Evolutionary conservation across 1,284 basidiomycete species (phyloP).

Genomic region (Trametes polyzona): DNA sequence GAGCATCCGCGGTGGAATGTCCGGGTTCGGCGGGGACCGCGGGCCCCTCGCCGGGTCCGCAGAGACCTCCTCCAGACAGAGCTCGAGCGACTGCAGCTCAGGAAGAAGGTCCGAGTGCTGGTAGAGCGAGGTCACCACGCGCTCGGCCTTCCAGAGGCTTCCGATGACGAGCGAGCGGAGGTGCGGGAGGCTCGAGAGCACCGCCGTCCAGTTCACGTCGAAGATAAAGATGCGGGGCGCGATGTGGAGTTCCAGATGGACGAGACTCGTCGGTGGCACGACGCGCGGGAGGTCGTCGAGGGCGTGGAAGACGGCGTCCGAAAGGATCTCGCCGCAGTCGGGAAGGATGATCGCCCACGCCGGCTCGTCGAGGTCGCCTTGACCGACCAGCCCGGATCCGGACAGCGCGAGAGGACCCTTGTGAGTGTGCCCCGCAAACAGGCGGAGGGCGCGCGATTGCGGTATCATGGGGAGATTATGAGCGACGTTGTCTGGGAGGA

Average conservation of each 20-base stretch:
- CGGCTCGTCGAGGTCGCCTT: background rate
- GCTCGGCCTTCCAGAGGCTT: constrained; percentile 2
- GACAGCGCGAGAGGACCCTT: background rate
- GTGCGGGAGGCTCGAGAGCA: constrained; percentile 50
- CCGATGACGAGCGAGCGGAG: background rate
- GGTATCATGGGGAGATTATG: background rate
- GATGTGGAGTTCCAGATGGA: constrained; percentile 5
- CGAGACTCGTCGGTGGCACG: background rate
- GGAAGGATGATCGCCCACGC: background rate
- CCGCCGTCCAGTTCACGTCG: constrained; percentile 71
- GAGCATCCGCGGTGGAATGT: background rate
- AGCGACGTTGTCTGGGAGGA: constrained; percentile 1
- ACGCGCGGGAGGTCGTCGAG: background rate
- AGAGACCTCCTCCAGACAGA: background rate
- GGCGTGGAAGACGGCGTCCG: background rate
- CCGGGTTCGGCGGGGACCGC: background rate
- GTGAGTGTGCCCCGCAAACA: constrained; percentile 1
- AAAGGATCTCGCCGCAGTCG: background rate
- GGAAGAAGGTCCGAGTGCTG: background rate
- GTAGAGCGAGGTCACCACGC: background rate
- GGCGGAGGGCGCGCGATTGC: background rate
- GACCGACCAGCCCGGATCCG: background rate
- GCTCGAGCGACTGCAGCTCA: background rate
- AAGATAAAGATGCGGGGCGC: constrained; percentile 63
- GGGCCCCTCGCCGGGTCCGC: background rate